Conservation (phyloP, 2,329 filamentous ascomycete genomes). For the Arthroderma sp. region DNA sequence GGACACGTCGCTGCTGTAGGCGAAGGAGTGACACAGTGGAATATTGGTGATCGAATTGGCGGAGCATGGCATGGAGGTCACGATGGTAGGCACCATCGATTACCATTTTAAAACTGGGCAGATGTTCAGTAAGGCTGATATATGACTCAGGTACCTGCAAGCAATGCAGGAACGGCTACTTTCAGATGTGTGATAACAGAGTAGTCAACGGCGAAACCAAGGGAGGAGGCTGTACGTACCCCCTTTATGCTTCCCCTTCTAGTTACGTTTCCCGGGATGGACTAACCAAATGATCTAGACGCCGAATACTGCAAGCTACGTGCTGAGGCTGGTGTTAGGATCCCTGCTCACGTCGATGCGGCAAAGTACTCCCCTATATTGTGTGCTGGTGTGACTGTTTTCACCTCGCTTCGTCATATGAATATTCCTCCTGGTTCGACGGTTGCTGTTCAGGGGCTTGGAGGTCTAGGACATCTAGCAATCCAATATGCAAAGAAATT, state of each 20-base stretch:
- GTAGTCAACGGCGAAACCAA: slow-evolving; percentile 53
- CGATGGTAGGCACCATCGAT: slow-evolving; percentile 19
- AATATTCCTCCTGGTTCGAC: slow-evolving; percentile 34
- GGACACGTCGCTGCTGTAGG: slow-evolving; percentile 54
- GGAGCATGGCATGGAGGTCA: slow-evolving; percentile 55
- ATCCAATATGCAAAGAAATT: slow-evolving; percentile 85
- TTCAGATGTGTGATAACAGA: slow-evolving; percentile 56
- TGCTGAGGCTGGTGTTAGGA: slow-evolving; percentile 31
- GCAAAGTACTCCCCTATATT: slow-evolving; percentile 38
- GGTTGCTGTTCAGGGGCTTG: slow-evolving; percentile 43
- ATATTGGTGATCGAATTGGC: slow-evolving; percentile 55
- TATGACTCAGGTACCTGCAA: slow-evolving; percentile 44
- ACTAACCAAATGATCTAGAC: slow-evolving; percentile 17
- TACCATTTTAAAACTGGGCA: not conserved
- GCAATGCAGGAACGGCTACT: slow-evolving; percentile 50
- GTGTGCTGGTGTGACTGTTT: slow-evolving; percentile 42
- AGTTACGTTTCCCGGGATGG: not conserved
- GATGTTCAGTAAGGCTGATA: not conserved
- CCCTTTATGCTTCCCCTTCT: too few species aligned
- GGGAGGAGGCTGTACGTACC: slow-evolving; percentile 50
- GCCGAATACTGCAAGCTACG: slow-evolving; percentile 30
- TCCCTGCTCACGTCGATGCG: slow-evolving; percentile 37
- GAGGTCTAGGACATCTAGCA: slow-evolving; percentile 64
- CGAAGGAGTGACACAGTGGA: slow-evolving; percentile 40
- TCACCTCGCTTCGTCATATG: slow-evolving; percentile 40